Evolutionary conservation across 495 filamentous ascomycete species (phyloP), one percentile per base, ranked within the genome.

Genomic region (Penicillium subrubescens): DNA sequence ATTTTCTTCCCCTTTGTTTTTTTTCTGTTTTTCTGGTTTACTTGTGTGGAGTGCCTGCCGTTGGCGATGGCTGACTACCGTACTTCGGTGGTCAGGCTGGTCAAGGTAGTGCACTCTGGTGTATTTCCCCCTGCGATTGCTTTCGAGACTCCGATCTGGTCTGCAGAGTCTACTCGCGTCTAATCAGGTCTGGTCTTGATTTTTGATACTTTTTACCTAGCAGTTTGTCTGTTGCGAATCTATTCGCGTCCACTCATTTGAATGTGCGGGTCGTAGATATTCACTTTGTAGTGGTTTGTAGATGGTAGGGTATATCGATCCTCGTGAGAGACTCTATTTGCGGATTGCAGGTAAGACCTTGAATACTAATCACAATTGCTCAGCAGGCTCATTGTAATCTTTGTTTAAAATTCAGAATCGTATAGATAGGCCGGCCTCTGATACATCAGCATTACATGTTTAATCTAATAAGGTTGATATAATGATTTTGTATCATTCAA

Each of bases 211-310:
- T 50, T 5, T 15, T 5, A 14, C 25, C 4, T 52, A 23, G 25
- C 25, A 31, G 8, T 52, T 46, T 21, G 29, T 44, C 10, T 31
- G 57, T 61, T 67, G 58, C 64, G 65, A 67, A 67, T 61, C 7
- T 15, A 67, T 61, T 29, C 65, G 44, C 61, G 44, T 67, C 65
- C 65, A 46, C 65, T 67, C 65, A 39, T 67, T 67, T 59, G 5
- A 12, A 29, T 35, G 14, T 52, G 17, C 21, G 4, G 6, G 10
- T 52, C 19, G 31, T 23, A 35, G 39, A 11, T 34, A 31, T 15
- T 27, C 14, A 5, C 25, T 29, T 52, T 31, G 48, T 52, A 52
- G 25, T 29, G 5, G 15, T 1, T 8, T 51, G 21, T 5, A 23
- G 12, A 25, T 23, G 2, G 19, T 48, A 12, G 19, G 44, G 21